phyloP scores from a whole-genome alignment of 331 rosid species.

The Pyrus hybrid region DNA sequence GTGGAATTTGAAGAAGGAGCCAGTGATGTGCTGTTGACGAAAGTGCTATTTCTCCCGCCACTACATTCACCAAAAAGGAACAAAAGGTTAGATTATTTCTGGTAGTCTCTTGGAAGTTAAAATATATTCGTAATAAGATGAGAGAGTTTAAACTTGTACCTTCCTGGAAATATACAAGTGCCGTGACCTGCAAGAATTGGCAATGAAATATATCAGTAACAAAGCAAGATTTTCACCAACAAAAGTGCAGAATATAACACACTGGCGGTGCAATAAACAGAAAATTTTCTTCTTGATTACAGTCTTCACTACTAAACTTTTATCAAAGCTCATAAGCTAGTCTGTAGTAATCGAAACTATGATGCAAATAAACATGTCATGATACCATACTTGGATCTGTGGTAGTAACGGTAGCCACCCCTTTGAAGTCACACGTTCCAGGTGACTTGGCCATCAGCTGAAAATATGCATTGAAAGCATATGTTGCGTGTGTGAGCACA shows the following conservation, averaged over 20 bases:
- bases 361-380: neutral
- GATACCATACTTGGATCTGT: conserved; percentile 70
- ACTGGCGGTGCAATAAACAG: neutral
- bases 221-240: neutral
- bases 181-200: conserved; percentile 62
- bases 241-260: neutral
- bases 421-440: conserved; percentile 95
- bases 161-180: conserved; percentile 79
- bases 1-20: conserved; percentile 73
- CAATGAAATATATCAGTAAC: conserved; percentile 15
- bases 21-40: conserved; percentile 41
- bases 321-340: neutral
- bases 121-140: neutral
- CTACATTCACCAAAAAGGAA: conserved; percentile 13
- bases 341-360: neutral
- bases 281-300: neutral
- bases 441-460: conserved; percentile 73
- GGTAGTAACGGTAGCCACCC: conserved; percentile 77
- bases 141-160: conserved; percentile 36
- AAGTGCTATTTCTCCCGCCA: conserved; percentile 42
- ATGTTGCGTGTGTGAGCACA: conserved; percentile 71
- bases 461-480: conserved; percentile 83
- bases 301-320: neutral
- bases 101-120: neutral
- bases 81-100: neutral